Conservation (phyloP, 768 basidiomycete genomes). For the Amanita muscaria region DNA sequence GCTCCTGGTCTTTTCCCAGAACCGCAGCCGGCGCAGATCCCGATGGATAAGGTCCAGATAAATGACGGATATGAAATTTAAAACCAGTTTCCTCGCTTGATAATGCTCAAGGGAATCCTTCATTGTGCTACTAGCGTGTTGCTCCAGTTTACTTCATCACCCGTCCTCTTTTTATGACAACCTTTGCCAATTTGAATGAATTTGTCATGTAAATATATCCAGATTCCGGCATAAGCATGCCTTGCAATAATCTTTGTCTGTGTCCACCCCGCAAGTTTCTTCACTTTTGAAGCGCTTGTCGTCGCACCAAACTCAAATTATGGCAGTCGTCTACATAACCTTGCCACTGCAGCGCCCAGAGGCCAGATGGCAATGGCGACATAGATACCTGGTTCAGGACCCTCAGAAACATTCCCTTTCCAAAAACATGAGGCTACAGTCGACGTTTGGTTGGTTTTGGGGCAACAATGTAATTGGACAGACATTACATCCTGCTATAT, state of each 20-base stretch:
- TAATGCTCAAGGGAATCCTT: slow-evolving; percentile 9
- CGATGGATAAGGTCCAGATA: too few relatives aligned
- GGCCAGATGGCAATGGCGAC: slow-evolving; percentile 8
- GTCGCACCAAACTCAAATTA: slow-evolving; percentile 9
- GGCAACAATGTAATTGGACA: too few relatives aligned
- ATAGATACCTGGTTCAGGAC: slow-evolving; percentile 12
- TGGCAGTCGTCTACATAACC: slow-evolving; percentile 8
- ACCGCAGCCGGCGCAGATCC: too few relatives aligned
- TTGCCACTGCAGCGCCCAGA: slow-evolving; percentile 10
- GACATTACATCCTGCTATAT: too few relatives aligned
- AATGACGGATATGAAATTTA: too few relatives aligned
- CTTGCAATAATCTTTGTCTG: slow-evolving; percentile 8
- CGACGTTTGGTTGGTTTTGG: too few relatives aligned
- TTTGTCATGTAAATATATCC: slow-evolving; percentile 9
- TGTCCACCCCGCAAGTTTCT: slow-evolving; percentile 11
- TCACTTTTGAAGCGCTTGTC: slow-evolving; percentile 8
- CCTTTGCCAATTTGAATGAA: slow-evolving; percentile 10
- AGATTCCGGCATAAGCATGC: neutral
- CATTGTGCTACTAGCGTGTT: slow-evolving; percentile 6
- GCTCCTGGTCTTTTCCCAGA: slow-evolving; percentile 28
- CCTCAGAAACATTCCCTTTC: slow-evolving; percentile 11
- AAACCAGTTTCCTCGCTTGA: too few relatives aligned
- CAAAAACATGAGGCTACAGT: too few relatives aligned
- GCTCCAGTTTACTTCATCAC: slow-evolving; percentile 5
- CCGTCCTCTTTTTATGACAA: slow-evolving; percentile 3